Conservation (phyloP, 2,329 filamentous ascomycete genomes). For the Thermothelomyces thermophilus region DNA sequence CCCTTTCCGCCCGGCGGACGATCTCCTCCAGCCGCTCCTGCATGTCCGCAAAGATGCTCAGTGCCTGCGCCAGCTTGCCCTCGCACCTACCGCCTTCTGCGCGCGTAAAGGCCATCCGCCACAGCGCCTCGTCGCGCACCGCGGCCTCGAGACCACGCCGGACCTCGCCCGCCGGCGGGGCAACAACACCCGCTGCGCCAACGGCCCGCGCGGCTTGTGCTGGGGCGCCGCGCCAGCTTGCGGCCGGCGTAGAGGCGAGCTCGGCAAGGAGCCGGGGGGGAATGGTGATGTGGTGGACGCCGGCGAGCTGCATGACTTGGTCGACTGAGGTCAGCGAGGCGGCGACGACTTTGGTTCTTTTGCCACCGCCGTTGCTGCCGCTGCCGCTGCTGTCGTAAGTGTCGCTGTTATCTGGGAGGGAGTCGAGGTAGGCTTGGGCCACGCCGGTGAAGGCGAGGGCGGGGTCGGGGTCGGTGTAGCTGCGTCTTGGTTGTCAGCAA, state of each 20-base stretch:
- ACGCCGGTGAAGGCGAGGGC: constrained; percentile 45
- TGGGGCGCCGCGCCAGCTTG: constrained; percentile 26
- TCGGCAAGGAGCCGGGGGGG: constrained; percentile 45
- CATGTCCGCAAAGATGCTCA: constrained; percentile 52
- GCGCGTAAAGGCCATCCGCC: constrained; percentile 45
- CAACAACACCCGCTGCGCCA: neutral
- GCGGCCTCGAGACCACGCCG: constrained; percentile 28
- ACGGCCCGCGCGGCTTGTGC: constrained; percentile 21
- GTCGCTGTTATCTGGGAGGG: too few species aligned
- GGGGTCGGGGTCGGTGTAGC: constrained; percentile 43
- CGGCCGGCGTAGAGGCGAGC: constrained; percentile 35
- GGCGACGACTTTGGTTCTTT: constrained; percentile 42
- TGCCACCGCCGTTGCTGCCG: constrained; percentile 31
- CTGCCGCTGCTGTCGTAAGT: too few species aligned
- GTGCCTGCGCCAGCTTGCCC: constrained; percentile 46
- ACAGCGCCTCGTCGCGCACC: constrained; percentile 38
- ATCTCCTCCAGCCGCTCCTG: constrained; percentile 44
- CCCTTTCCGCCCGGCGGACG: constrained; percentile 13
- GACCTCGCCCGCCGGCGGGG: neutral
- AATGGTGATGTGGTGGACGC: constrained; percentile 54
- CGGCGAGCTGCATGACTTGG: constrained; percentile 53
- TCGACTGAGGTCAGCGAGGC: constrained; percentile 51
- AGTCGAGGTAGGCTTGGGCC: constrained; percentile 47
- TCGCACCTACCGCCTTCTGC: constrained; percentile 41
- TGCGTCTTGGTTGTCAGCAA: constrained; percentile 22